Percentiles rank a stretch among this genome's conserved stretches.
These are phyloP conservation scores for Hortaea sp. DNA, from an alignment of 2,329 filamentous ascomycete species.

Conservation along the genomic window DNA sequence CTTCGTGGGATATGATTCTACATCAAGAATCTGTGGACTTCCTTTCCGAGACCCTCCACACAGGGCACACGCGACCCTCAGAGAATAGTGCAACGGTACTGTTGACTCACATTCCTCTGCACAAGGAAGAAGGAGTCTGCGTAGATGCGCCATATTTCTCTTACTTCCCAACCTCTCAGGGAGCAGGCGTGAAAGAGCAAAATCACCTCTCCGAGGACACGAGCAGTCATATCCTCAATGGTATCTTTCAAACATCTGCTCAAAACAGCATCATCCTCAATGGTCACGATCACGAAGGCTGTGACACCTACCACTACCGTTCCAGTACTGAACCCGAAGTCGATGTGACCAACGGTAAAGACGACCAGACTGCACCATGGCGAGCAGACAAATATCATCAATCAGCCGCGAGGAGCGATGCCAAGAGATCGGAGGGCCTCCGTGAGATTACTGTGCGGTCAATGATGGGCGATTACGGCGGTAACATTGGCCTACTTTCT, in stretches of 20 bases:
- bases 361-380: constrained; percentile 7
- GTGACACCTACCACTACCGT: constrained; percentile 71
- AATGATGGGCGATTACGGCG: constrained; percentile 97
- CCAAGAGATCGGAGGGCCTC: constrained; percentile 38
- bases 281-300: constrained; percentile 91
- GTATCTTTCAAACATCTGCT: constrained; percentile 48
- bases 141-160: constrained; percentile 75
- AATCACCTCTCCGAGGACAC: constrained; percentile 72
- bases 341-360: no score
- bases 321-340: background rate
- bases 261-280: constrained; percentile 68
- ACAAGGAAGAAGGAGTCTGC: constrained; percentile 74
- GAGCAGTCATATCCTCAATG: constrained; percentile 63
- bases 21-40: constrained; percentile 72
- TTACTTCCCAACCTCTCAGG: constrained; percentile 55
- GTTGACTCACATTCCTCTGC: constrained; percentile 82
- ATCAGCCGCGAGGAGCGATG: background rate
- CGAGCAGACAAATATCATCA: constrained; percentile 17
- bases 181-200: constrained; percentile 73
- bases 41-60: constrained; percentile 42
- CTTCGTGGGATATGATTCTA: constrained; percentile 55
- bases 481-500: constrained; percentile 79
- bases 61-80: constrained; percentile 16
- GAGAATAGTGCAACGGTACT: constrained; percentile 54
- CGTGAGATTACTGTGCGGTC: constrained; percentile 88